Percentiles rank a stretch among this genome's conserved stretches.
phyloP scores from a whole-genome alignment of 345 rosid species.

The Excoecaria agallocha region DNA sequence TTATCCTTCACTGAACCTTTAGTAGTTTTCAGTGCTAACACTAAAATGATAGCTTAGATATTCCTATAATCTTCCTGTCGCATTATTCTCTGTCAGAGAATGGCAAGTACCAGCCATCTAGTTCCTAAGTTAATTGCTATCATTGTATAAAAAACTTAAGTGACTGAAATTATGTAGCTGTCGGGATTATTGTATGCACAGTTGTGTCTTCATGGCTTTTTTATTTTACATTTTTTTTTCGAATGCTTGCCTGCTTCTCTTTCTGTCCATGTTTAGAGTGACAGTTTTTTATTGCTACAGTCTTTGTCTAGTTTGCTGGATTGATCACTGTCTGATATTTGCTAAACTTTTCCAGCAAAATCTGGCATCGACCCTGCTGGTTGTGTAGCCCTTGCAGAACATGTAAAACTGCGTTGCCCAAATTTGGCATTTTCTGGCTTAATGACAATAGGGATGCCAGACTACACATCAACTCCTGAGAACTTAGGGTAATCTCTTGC shows the following conservation, averaged over 20 bases:
- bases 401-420: conserved; percentile 64
- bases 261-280: neutral
- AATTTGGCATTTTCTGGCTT: conserved; percentile 74
- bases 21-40: neutral
- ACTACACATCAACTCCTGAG: conserved; percentile 81
- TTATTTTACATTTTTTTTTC: neutral
- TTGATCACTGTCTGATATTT: conserved; percentile 16
- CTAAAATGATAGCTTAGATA: neutral
- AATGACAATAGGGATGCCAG: conserved; percentile 95
- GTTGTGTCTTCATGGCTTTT: neutral
- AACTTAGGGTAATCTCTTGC: conserved; percentile 61
- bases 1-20: neutral
- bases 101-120: neutral
- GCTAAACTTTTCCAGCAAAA: conserved; percentile 59
- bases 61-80: neutral
- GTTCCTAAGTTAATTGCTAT: neutral
- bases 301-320: neutral
- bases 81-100: neutral
- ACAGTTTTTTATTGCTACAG: neutral
- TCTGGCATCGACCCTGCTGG: conserved; percentile 75
- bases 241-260: neutral
- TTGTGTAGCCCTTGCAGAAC: conserved; percentile 65
- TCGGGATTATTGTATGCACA: neutral
- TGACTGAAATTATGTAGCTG: neutral
- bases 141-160: neutral